phyloP scores from a whole-genome alignment of 2,329 filamentous ascomycete species.

The Fusarium sterilihyphosum region DNA sequence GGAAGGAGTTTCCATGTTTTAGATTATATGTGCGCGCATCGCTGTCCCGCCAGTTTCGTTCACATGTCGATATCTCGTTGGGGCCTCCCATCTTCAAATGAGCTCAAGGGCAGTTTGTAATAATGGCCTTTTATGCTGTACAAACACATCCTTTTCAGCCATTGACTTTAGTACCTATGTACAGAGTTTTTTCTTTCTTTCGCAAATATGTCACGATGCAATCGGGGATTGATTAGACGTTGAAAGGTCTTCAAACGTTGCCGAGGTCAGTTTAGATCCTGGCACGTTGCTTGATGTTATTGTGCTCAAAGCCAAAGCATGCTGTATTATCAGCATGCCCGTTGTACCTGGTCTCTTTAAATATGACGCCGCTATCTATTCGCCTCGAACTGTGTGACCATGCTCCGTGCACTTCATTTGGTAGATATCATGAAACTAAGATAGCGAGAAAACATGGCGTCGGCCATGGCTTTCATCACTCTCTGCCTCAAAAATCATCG shows the following conservation, averaged over 20 bases:
- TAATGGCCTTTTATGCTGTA: background rate
- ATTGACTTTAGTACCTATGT: background rate
- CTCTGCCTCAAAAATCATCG: background rate
- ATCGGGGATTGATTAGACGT: background rate
- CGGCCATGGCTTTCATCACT: background rate
- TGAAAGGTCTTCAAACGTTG: background rate
- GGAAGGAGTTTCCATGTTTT: background rate
- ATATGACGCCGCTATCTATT: conserved; percentile 10
- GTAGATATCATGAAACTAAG: conserved; percentile 4
- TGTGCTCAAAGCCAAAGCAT: conserved; percentile 8
- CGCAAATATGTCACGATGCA: background rate
- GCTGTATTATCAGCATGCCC: conserved; percentile 10
- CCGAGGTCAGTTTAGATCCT: background rate
- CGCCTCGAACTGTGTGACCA: background rate
- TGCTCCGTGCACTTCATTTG: background rate
- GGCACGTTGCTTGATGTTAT: conserved; percentile 4
- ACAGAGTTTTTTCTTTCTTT: background rate
- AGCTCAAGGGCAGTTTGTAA: background rate
- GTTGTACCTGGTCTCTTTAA: conserved; percentile 7
- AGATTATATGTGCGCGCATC: conserved; percentile 11
- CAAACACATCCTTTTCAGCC: background rate
- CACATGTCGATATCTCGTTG: background rate
- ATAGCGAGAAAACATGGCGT: background rate
- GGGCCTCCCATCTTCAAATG: background rate
- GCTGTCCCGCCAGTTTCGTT: background rate